phyloP scores from a whole-genome alignment of 192 early-diverging fungal genomes.

The Coemansia sp. region DNA sequence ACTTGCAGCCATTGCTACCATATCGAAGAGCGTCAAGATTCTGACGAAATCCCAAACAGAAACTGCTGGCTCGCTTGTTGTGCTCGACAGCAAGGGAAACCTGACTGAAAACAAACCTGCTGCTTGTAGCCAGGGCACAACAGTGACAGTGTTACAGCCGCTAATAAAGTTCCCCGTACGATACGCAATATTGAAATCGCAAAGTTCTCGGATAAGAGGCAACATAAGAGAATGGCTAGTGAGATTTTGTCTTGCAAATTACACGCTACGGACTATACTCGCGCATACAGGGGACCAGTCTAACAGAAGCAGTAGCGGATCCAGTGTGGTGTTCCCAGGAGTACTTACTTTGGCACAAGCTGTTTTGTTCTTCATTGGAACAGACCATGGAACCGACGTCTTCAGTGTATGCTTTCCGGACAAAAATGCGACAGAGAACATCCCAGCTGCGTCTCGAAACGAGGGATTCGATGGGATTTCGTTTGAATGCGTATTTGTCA shows the following conservation, averaged over 20 bases:
- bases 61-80: slow-evolving; percentile 13
- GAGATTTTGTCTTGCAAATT: slow-evolving; percentile 22
- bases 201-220: slow-evolving; percentile 19
- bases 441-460: neutral
- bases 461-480: slow-evolving; percentile 6
- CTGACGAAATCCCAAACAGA: slow-evolving; percentile 19
- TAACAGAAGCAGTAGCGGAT: neutral
- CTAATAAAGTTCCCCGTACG: slow-evolving; percentile 34
- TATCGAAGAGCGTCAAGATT: slow-evolving; percentile 27
- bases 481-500: slow-evolving; percentile 29
- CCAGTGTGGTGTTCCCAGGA: slow-evolving; percentile 6
- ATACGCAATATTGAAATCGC: slow-evolving; percentile 26
- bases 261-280: slow-evolving; percentile 13
- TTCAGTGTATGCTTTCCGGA: slow-evolving; percentile 9
- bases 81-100: slow-evolving; percentile 12
- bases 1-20: slow-evolving; percentile 24
- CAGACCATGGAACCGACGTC: neutral
- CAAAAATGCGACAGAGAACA: neutral
- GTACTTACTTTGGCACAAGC: slow-evolving; percentile 12
- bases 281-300: slow-evolving; percentile 8
- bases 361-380: slow-evolving; percentile 12
- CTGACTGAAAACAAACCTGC: neutral
- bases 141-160: slow-evolving; percentile 32
- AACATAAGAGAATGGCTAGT: slow-evolving; percentile 27
- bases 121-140: slow-evolving; percentile 30